phyloP scores from a whole-genome alignment of 2,329 filamentous ascomycete species.

The Diaporthe citri region DNA sequence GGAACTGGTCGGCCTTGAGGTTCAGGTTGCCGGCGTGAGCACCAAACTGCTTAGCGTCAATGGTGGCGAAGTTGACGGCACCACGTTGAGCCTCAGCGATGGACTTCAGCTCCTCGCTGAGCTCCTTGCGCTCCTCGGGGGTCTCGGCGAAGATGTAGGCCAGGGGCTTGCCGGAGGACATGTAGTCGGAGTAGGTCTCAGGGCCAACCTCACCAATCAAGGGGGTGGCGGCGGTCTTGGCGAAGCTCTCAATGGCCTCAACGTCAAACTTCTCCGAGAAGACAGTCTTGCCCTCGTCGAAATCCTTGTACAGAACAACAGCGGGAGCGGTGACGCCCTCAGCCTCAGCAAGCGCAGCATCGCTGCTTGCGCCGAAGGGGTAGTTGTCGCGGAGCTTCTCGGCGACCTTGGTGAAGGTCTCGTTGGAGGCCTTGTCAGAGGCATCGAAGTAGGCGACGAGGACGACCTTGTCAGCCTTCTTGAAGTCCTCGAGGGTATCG shows the following conservation, averaged over 20 bases:
- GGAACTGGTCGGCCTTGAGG: constrained; percentile 95
- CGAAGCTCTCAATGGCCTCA: constrained; percentile 84
- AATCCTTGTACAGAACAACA: constrained; percentile 95
- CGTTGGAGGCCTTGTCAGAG: constrained; percentile 86
- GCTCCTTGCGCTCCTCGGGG: constrained; percentile 85
- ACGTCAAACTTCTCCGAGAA: constrained; percentile 86
- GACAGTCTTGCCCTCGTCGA: constrained; percentile 93
- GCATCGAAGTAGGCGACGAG: constrained; percentile 88
- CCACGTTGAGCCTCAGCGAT: constrained; percentile 94
- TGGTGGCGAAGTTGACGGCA: constrained; percentile 96
- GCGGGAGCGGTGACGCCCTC: constrained; percentile 90
- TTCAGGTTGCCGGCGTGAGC: constrained; percentile 97
- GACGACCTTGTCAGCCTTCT: constrained; percentile 97
- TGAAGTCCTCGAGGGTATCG: constrained; percentile 93
- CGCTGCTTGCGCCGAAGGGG: constrained; percentile 90
- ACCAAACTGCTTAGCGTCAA: constrained; percentile 93
- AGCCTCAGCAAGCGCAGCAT: constrained; percentile 85
- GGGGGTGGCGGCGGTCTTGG: constrained; percentile 87
- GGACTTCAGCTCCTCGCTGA: constrained; percentile 83
- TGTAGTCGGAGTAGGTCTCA: constrained; percentile 96
- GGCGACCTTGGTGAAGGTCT: constrained; percentile 82
- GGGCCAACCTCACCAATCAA: constrained; percentile 96
- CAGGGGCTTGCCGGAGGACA: constrained; percentile 90
- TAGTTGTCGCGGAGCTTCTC: constrained; percentile 88
- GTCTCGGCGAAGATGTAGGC: constrained; percentile 98